Base-by-base conservation (phyloP, 2,329 filamentous ascomycete species). In the Aspergillus fumigatiaffinis region DNA sequence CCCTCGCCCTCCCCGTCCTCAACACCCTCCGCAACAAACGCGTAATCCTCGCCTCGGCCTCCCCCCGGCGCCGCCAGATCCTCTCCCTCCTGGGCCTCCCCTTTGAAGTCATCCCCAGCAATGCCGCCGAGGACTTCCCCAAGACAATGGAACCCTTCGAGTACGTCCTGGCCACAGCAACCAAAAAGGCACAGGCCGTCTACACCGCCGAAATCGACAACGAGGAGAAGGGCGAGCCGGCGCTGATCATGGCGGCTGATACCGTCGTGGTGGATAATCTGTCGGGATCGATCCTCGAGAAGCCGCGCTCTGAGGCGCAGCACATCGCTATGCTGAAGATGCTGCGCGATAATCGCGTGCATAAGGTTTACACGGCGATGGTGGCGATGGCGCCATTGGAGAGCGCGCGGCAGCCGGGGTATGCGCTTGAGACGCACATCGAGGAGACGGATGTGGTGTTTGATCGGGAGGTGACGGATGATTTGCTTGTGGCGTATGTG, bases 381-480 rank as follows among this genome's bases (percentile, higher is more conserved):
- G 90, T 87, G 57, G 87, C 86, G n/a, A 85, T 99, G 72, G 86
- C 88, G 53, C 94, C 94, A 23, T 77, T 93, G 59, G 87, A 88
- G 54, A 92, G 91, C 69, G 88, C 91, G 0, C 79, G 85, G 55
- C 86, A 91, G 70, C 94, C 94, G 0, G 94, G 94, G 0, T 99
- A 99, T 77, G 86, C 86, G 60, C 79, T 96, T 52, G 87, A 90
- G 68, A 87, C 84, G 47, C 84, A 89, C 68, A 90, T 94, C 4
- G 93, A 97, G 78, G 92, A 96, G 80, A 97, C 93, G 48, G 84
- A 82, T 60, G 94, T 99, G n/a, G 85, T 84, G 70, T 99, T 99
- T 75, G 91, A 92, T 70, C 76, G 80, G 57, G 84, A 83, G 47
- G 80, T 87, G 4, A 85, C 86, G 14, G 93, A 99, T 76, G 92